Conservation (phyloP, 179 eudicot genomes). For the Monotropa hypopitys region DNA sequence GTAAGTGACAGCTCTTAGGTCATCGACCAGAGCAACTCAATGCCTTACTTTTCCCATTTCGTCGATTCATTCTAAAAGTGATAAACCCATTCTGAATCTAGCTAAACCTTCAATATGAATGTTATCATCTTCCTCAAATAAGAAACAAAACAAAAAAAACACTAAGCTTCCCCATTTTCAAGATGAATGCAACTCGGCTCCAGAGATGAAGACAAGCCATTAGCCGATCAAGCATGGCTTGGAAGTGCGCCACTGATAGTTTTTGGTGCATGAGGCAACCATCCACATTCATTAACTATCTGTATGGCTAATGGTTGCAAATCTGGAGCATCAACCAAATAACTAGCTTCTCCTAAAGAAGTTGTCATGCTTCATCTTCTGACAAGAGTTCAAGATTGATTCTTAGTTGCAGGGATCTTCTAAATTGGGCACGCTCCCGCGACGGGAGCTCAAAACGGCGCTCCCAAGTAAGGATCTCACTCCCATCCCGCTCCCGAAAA, state of each 20-base stretch:
- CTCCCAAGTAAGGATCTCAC: too few species aligned
- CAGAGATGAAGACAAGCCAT: constrained; percentile 24
- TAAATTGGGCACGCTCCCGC: too few species aligned
- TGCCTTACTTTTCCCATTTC: constrained; percentile 22
- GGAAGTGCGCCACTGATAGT: constrained; percentile 19
- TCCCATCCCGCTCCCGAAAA: too few species aligned
- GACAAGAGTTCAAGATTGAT: background rate
- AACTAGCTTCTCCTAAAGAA: background rate
- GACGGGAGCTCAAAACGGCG: too few species aligned
- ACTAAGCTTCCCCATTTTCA: constrained; percentile 16
- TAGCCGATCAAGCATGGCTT: constrained; percentile 17
- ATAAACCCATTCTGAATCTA: constrained; percentile 28
- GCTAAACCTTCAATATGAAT: constrained; percentile 24
- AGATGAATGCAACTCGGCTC: constrained; percentile 24
- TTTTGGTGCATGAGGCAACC: background rate
- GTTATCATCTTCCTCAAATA: constrained; percentile 31
- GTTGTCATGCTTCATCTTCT: background rate
- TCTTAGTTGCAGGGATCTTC: too few species aligned
- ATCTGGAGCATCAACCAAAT: background rate
- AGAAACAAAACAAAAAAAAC: constrained; percentile 23
- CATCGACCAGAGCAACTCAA: constrained; percentile 15
- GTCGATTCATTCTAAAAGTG: constrained; percentile 16
- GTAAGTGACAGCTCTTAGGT: background rate
- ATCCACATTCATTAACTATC: background rate
- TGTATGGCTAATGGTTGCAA: background rate